Percentiles rank a stretch among this genome's conserved stretches.
Evolutionary conservation across 2,329 filamentous ascomycete genomes (phyloP).

Genomic region (Botrytis hyacinthi): DNA sequence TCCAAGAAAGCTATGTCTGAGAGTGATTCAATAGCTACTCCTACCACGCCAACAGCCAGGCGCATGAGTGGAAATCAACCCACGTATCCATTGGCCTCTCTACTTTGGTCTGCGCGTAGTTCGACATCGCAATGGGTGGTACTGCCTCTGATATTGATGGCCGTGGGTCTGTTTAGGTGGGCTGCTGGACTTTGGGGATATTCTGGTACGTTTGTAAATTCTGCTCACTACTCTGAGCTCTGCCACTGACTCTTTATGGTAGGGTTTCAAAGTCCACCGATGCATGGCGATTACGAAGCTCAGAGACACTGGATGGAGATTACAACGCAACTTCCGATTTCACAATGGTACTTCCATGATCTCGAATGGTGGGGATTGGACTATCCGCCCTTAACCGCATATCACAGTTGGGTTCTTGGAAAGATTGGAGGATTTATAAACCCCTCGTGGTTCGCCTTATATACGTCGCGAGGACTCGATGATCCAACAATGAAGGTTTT

Average conservation of each 20-base stretch:
- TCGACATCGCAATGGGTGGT: constrained; percentile 89
- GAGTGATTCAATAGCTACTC: constrained; percentile 8
- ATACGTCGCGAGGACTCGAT: constrained; percentile 77
- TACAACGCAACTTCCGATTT: constrained; percentile 82
- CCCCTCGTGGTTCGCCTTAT: constrained; percentile 82
- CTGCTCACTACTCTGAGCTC: neutral
- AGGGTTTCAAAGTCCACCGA: constrained; percentile 80
- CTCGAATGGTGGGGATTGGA: constrained; percentile 97
- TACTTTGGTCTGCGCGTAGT: constrained; percentile 86
- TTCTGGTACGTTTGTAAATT: constrained; percentile 60
- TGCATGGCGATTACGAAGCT: constrained; percentile 97
- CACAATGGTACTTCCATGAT: constrained; percentile 98
- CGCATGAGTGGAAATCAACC: constrained; percentile 19
- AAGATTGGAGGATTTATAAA: constrained; percentile 78
- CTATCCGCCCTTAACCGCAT: constrained; percentile 95
- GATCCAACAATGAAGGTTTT: constrained; percentile 82
- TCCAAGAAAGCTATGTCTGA: constrained; percentile 8
- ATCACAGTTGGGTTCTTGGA: constrained; percentile 95
- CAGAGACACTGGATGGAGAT: constrained; percentile 99
- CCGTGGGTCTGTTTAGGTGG: constrained; percentile 89
- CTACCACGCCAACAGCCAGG: constrained; percentile 4
- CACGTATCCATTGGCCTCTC: constrained; percentile 84
- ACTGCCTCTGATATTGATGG: constrained; percentile 83
- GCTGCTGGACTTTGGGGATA: constrained; percentile 91
- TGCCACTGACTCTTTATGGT: constrained; percentile 22